These are phyloP conservation scores for Rutstroemia sp. DNA, from an alignment of 2,329 filamentous ascomycete species.

Conservation along the genomic window DNA sequence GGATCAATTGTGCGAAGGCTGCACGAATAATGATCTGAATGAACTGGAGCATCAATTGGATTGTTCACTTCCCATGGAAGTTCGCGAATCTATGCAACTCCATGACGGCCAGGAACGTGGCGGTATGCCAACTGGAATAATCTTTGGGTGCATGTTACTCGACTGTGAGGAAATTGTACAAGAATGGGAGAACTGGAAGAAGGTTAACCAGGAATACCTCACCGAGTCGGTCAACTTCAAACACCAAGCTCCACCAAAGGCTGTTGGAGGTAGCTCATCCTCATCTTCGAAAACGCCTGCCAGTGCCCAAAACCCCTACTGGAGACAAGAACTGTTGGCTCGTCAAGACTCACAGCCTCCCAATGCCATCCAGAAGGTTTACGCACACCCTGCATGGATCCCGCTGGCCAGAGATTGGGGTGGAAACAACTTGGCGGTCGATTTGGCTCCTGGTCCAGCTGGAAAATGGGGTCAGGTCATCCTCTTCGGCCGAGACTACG, in stretches of 20 bases:
- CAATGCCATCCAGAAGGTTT: slow-evolving; percentile 82
- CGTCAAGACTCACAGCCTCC: slow-evolving; percentile 85
- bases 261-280: slow-evolving; percentile 56
- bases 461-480: slow-evolving; percentile 97
- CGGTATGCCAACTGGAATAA: slow-evolving; percentile 80
- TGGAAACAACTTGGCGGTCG: slow-evolving; percentile 92
- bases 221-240: slow-evolving; percentile 42
- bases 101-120: slow-evolving; percentile 98
- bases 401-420: slow-evolving; percentile 96
- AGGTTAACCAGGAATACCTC: slow-evolving; percentile 85
- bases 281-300: slow-evolving; percentile 60
- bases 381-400: slow-evolving; percentile 92
- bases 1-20: slow-evolving; percentile 88
- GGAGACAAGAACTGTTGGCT: slow-evolving; percentile 77
- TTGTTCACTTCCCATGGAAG: slow-evolving; percentile 85
- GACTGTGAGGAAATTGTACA: slow-evolving; percentile 98
- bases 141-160: slow-evolving; percentile 91
- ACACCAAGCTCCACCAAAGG: slow-evolving; percentile 62
- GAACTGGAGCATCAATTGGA: slow-evolving; percentile 95
- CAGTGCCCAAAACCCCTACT: slow-evolving; percentile 51
- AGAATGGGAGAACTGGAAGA: slow-evolving; percentile 95
- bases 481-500: slow-evolving; percentile 93
- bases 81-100: slow-evolving; percentile 81
- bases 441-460: slow-evolving; percentile 80
- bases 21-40: slow-evolving; percentile 90